A percentile compares a stretch with the other conserved stretches of the same genome.
These are phyloP conservation scores for Colletotrichum tabaci DNA, from an alignment of 2,329 filamentous ascomycete species.

Conservation along the genomic window DNA sequence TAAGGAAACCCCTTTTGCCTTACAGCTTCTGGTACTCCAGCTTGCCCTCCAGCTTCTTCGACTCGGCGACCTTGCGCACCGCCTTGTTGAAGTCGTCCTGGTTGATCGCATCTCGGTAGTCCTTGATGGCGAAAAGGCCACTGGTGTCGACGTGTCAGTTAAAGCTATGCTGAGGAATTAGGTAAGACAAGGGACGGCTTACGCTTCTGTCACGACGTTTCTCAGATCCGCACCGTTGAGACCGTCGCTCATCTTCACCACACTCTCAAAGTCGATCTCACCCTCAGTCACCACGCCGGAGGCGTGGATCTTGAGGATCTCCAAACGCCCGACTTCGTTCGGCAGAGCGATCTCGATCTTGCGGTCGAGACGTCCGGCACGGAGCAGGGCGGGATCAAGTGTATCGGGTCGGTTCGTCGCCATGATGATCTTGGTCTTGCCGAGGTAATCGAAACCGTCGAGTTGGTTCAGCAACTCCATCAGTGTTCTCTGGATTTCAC, in stretches of 20 bases:
- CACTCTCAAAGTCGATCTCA: conserved; percentile 98
- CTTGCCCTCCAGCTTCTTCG: conserved; percentile 99
- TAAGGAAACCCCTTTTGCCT: conserved; percentile 2
- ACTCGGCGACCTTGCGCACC: conserved; percentile 95
- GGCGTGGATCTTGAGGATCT: conserved; percentile 98
- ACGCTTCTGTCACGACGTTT: conserved; percentile 99
- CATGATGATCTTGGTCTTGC: conserved; percentile 99
- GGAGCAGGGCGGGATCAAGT: conserved; percentile 90
- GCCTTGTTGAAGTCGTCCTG: conserved; percentile 99
- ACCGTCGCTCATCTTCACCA: conserved; percentile 99
- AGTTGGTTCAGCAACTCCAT: conserved; percentile 99
- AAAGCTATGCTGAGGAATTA: conserved; percentile 20
- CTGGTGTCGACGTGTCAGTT: conserved; percentile 62
- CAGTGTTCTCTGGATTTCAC: conserved; percentile 97
- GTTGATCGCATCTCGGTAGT: conserved; percentile 95
- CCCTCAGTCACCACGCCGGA: conserved; percentile 89
- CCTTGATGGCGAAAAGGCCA: conserved; percentile 97
- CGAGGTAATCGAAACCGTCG: conserved; percentile 98
- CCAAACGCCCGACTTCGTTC: conserved; percentile 95
- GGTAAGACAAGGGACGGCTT: conserved; percentile 61
- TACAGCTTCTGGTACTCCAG: conserved; percentile 96
- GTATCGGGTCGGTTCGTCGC: conserved; percentile 98
- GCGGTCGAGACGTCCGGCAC: conserved; percentile 92
- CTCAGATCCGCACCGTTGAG: conserved; percentile 97
- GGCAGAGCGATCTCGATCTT: conserved; percentile 99